phyloP scores from a whole-genome alignment of 2,329 filamentous ascomycete genomes.

The Colletotrichum sp. region DNA sequence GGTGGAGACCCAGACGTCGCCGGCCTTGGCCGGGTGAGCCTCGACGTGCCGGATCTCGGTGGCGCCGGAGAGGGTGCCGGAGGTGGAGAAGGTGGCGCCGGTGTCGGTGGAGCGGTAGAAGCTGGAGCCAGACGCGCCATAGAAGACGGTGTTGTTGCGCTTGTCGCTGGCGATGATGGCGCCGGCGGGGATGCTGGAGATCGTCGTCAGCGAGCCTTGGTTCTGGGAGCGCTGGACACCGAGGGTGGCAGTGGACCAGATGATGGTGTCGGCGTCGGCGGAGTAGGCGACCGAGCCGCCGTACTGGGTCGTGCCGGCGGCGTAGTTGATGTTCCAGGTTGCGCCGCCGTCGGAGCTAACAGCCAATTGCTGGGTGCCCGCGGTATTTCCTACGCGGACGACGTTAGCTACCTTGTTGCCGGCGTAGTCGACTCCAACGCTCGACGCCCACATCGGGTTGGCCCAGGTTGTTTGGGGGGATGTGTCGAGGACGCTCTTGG shows the following conservation, averaged over 20 bases:
- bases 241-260: constrained; percentile 49
- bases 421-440: constrained; percentile 54
- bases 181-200: constrained; percentile 48
- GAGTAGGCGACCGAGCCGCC: constrained; percentile 55
- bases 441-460: constrained; percentile 49
- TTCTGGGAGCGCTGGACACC: constrained; percentile 48
- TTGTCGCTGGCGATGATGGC: constrained; percentile 61
- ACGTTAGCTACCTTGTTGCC: constrained; percentile 50
- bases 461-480: constrained; percentile 51
- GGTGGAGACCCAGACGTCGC: constrained; percentile 66
- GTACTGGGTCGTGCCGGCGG: constrained; percentile 44
- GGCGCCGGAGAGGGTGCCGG: constrained; percentile 39
- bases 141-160: constrained; percentile 56
- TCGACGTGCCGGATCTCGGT: constrained; percentile 60
- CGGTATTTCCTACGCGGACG: constrained; percentile 54
- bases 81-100: constrained; percentile 49
- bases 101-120: constrained; percentile 59
- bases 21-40: constrained; percentile 59
- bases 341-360: constrained; percentile 54
- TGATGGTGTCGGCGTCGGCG: constrained; percentile 53
- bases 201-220: constrained; percentile 45
- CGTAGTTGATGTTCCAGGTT: constrained; percentile 53
- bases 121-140: constrained; percentile 47
- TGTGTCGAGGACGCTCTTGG: constrained; percentile 39
- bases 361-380: constrained; percentile 49